These are phyloP conservation scores for Clarireedia monteithiana DNA, from an alignment of 2,329 filamentous ascomycete species.

Conservation along the genomic window DNA sequence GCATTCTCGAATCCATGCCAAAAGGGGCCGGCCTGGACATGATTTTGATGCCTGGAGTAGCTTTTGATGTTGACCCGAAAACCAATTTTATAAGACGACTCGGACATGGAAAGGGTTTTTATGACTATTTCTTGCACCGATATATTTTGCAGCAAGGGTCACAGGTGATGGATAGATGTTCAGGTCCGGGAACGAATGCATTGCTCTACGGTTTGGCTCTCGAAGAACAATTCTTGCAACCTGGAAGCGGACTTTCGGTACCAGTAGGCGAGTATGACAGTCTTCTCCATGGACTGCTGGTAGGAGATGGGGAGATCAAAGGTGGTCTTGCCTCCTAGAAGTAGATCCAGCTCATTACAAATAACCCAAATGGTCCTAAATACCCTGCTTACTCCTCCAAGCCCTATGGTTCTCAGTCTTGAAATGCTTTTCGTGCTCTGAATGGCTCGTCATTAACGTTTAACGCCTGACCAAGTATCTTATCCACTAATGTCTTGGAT, in stretches of 20 bases:
- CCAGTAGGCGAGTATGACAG: slow-evolving; percentile 73
- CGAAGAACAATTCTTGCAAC: slow-evolving; percentile 69
- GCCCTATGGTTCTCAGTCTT: slow-evolving; percentile 5
- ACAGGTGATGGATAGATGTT: slow-evolving; percentile 31
- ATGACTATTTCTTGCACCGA: slow-evolving; percentile 83
- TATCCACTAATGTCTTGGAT: slow-evolving; percentile 40
- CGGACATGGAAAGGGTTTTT: slow-evolving; percentile 94
- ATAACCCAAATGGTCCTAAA: slow-evolving; percentile 5
- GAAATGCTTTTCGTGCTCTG: slow-evolving; percentile 16
- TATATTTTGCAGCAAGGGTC: slow-evolving; percentile 42
- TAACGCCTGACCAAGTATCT: slow-evolving; percentile 21
- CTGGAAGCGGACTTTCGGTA: slow-evolving; percentile 51
- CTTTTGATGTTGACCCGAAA: slow-evolving; percentile 62
- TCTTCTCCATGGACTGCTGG: slow-evolving; percentile 67
- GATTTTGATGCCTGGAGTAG: slow-evolving; percentile 86
- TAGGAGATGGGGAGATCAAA: slow-evolving; percentile 60
- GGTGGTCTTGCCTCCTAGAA: slow-evolving; percentile 21
- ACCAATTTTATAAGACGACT: slow-evolving; percentile 59
- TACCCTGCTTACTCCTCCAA: slow-evolving; percentile 10
- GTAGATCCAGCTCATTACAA: slow-evolving; percentile 9
- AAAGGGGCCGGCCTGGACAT: slow-evolving; percentile 60
- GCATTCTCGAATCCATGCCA: slow-evolving; percentile 57
- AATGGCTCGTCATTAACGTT: slow-evolving; percentile 16
- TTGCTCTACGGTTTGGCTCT: slow-evolving; percentile 71
- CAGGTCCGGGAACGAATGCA: slow-evolving; percentile 52